Conservation (phyloP, 257 asterid species). For the Marsdenia floribunda region DNA sequence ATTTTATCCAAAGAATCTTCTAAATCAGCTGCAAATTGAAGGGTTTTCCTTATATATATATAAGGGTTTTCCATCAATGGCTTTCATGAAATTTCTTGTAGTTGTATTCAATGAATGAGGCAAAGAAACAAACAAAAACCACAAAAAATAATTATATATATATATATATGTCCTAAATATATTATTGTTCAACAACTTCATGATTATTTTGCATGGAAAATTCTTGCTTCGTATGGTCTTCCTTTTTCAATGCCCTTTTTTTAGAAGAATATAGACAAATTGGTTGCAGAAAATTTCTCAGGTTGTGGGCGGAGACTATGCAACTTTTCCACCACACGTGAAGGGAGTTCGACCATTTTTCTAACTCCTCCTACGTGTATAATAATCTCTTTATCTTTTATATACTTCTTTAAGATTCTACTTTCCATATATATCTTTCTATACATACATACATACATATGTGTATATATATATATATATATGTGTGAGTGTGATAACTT, state of each 20-base stretch:
- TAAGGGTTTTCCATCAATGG: neutral
- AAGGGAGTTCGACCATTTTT: slow-evolving; percentile 24
- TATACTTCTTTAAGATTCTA: neutral
- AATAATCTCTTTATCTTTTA: neutral
- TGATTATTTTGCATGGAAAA: neutral
- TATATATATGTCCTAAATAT: too few relatives aligned
- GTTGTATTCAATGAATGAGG: slow-evolving; percentile 6
- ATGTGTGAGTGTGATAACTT: neutral
- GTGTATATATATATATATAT: too few relatives aligned
- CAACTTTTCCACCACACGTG: slow-evolving; percentile 28
- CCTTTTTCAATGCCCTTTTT: neutral
- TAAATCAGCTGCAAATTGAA: neutral
- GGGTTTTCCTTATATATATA: neutral
- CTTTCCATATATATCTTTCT: neutral
- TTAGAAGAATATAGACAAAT: slow-evolving; percentile 16
- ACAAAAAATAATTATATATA: neutral
- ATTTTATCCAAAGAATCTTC: slow-evolving; percentile 6
- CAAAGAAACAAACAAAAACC: neutral
- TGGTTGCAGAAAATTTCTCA: slow-evolving; percentile 18
- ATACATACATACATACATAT: too few relatives aligned
- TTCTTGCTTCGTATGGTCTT: slow-evolving; percentile 1
- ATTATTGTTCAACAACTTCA: neutral
- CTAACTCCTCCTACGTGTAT: neutral
- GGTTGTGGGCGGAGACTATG: slow-evolving; percentile 11
- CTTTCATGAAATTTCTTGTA: neutral